Evolutionary conservation across 2,329 filamentous ascomycete species (phyloP).

Genomic region (Colletotrichum orbiculare): DNA sequence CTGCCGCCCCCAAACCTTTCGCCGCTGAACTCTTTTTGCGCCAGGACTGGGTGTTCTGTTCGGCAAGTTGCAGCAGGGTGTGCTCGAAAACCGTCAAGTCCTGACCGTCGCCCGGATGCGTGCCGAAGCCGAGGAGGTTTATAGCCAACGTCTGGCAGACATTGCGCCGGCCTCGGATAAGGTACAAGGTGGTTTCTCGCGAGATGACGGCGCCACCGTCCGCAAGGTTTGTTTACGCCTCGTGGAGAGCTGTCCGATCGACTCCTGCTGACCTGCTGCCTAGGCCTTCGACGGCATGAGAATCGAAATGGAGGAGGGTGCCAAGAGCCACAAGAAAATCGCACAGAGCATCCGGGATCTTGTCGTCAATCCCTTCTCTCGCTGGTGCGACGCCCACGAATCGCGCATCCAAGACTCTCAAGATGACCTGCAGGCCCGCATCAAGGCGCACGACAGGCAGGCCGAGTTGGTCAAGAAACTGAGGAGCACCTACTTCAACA

Average conservation of each 20-base stretch:
- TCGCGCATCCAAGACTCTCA: slow-evolving; percentile 91
- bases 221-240: slow-evolving; percentile 68
- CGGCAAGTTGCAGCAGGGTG: slow-evolving; percentile 94
- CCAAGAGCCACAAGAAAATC: slow-evolving; percentile 93
- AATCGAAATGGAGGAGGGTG: slow-evolving; percentile 89
- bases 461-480: slow-evolving; percentile 91
- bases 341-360: slow-evolving; percentile 96
- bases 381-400: slow-evolving; percentile 97
- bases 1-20: too few species aligned
- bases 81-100: slow-evolving; percentile 94
- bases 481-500: slow-evolving; percentile 97
- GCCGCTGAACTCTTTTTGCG: neutral
- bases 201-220: slow-evolving; percentile 95
- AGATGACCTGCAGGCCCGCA: slow-evolving; percentile 88
- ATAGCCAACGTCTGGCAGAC: slow-evolving; percentile 82
- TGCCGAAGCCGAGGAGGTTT: slow-evolving; percentile 93
- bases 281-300: slow-evolving; percentile 95
- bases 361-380: slow-evolving; percentile 91
- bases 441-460: slow-evolving; percentile 94
- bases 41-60: slow-evolving; percentile 91
- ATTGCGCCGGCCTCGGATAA: slow-evolving; percentile 87
- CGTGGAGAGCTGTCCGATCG: slow-evolving; percentile 10
- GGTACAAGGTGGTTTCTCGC: slow-evolving; percentile 83
- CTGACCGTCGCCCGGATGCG: slow-evolving; percentile 92
- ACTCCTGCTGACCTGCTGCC: slow-evolving; percentile 37